phyloP scores from a whole-genome alignment of 768 basidiomycete genomes.

The Floccularia luteovirens region DNA sequence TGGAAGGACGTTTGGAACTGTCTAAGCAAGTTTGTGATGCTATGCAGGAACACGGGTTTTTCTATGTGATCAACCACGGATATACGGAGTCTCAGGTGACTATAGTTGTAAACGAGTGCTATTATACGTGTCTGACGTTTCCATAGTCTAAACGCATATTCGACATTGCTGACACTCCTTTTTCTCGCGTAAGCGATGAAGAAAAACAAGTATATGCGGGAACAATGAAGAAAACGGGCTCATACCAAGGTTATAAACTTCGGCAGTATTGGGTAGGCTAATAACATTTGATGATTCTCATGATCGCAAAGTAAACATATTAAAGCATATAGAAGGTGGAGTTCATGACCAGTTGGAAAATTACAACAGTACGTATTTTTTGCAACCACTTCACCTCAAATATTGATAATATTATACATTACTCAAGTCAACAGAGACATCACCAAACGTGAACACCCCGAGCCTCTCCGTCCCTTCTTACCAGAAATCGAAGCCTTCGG shows the following conservation, averaged over 20 bases:
- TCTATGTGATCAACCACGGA: conserved; percentile 44
- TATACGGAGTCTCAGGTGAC: conserved; percentile 30
- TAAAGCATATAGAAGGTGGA: neutral
- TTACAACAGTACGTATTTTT: neutral
- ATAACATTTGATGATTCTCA: too few relatives aligned
- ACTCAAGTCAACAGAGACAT: neutral
- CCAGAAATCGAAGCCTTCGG: neutral
- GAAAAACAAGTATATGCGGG: conserved; percentile 34
- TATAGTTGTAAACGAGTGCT: neutral
- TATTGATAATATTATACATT: neutral
- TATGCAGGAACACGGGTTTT: conserved; percentile 31
- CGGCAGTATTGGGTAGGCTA: conserved; percentile 42
- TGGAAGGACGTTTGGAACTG: conserved; percentile 25
- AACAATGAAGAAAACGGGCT: conserved; percentile 32
- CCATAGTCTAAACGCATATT: conserved; percentile 34
- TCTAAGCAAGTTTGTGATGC: conserved; percentile 32
- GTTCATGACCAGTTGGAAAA: neutral
- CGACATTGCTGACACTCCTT: conserved; percentile 38
- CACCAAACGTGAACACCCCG: neutral
- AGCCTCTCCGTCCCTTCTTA: neutral
- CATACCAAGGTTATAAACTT: conserved; percentile 47
- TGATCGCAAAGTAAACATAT: too few relatives aligned
- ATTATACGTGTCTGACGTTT: neutral
- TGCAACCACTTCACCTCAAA: neutral
- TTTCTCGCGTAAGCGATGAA: conserved; percentile 27